These are phyloP conservation scores for Priceomyces carsonii DNA, from an alignment of 805 yeast species.

Conservation along the genomic window DNA sequence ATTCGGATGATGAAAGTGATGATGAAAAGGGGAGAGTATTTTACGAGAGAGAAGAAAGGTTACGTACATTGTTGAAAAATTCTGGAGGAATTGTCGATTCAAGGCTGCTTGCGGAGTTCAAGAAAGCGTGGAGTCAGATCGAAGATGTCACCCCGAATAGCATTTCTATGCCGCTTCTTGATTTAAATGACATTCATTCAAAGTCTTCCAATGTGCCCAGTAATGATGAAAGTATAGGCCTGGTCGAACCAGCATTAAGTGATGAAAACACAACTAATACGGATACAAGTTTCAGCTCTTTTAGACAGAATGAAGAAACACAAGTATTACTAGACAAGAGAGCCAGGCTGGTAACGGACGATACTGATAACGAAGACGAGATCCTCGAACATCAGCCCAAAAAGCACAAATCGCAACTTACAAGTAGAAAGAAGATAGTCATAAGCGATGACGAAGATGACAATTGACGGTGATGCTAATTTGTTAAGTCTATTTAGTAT, in stretches of 20 bases:
- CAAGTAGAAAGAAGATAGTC: constrained; percentile 11
- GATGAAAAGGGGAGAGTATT: constrained; percentile 53
- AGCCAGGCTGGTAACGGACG: neutral
- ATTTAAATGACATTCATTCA: too few relatives aligned
- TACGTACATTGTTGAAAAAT: constrained; percentile 39
- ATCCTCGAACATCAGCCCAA: too few relatives aligned
- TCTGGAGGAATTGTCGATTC: constrained; percentile 42
- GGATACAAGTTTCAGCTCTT: neutral
- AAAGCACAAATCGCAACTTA: neutral
- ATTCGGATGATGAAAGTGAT: constrained; percentile 66
- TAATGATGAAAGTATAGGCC: constrained; percentile 16
- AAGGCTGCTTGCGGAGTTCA: constrained; percentile 32
- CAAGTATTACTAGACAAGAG: neutral
- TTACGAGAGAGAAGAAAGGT: constrained; percentile 54
- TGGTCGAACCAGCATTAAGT: too few relatives aligned
- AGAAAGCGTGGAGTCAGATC: constrained; percentile 28
- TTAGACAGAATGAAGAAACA: neutral
- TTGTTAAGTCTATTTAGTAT: too few relatives aligned
- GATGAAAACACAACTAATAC: too few relatives aligned
- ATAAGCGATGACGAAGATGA: constrained; percentile 23
- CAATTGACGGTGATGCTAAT: constrained; percentile 1
- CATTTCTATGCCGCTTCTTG: neutral
- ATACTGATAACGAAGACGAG: constrained; percentile 1
- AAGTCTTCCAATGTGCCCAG: constrained; percentile 14
- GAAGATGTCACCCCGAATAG: constrained; percentile 8